Base-by-base conservation (phyloP, 2,329 filamentous ascomycete genomes). In the Mycocentrospora acerina region DNA sequence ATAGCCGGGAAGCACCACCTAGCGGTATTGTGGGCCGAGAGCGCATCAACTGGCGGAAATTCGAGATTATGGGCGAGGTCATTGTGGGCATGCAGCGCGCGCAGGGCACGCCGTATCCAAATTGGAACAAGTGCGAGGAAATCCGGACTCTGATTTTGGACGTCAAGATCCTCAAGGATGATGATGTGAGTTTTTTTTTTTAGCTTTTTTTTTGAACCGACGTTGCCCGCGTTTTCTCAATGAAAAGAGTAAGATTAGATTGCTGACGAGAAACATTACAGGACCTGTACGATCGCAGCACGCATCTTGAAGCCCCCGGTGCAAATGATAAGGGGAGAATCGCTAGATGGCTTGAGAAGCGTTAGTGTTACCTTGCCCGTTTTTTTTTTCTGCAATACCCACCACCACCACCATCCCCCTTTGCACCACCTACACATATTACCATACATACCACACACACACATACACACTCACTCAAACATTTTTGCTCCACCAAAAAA, bases 11-110 rank as follows among this genome's bases (percentile, higher is more conserved):
- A 37, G 61, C 66, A 13, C 64, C 64, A 7, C 63, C 59, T 0
- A 58, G 62, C 1, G 66, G 64, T 12, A 59, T 69, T 1, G 49
- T 44, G 12, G 64, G 64, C 15, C 67, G 48, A 81, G 67, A 88
- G 47, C 77, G 88, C 35, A 88, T 98, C 63, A 97, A 97, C 64
- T 98, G 93, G 93, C 90, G 86, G 69, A 98, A 98, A 64, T 98
- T 97, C 58, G 91, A 97, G 67, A 85, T 98, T 22, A 83, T 97
- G 69, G 90, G 90, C 6, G 91, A 97, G 55, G 87, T 96, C 4
- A 79, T 97, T 36, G 75, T 96, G 43, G 86, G 88, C 2, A 83
- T 98, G 37, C 94, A 96, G 79, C 86, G 85, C 69, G 95, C 91
- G 58, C 90, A 97, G 68, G 86, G 87, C 37, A 82, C 82, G 32